phyloP scores from a whole-genome alignment of 208 protist genomes.

The Acanthamoeba culbertsoni region DNA sequence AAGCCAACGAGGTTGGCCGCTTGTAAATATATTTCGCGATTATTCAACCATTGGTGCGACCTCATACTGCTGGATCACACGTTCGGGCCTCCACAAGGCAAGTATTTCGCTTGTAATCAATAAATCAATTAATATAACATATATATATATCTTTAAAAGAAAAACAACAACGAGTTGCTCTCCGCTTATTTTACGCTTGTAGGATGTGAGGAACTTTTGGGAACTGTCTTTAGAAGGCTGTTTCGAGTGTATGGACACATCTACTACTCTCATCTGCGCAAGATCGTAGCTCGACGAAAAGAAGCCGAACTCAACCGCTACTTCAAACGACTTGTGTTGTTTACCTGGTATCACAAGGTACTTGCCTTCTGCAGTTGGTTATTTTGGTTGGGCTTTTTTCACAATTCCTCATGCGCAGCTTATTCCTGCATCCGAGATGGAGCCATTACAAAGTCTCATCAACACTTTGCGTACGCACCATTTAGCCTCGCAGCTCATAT shows the following conservation, averaged over 20 bases:
- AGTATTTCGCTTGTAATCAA: too few relatives aligned
- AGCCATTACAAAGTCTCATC: conserved; percentile 78
- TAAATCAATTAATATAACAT: too few relatives aligned
- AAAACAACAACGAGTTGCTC: background rate
- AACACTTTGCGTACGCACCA: background rate
- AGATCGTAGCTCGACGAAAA: background rate
- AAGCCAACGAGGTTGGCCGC: conserved; percentile 13
- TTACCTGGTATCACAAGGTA: conserved; percentile 71
- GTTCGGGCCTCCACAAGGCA: conserved; percentile 55
- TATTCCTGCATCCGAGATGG: conserved; percentile 72
- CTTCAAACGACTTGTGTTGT: conserved; percentile 81
- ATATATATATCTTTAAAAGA: background rate
- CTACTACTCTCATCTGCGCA: conserved; percentile 46
- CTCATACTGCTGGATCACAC: conserved; percentile 59
- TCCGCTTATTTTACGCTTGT: background rate
- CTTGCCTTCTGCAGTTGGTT: background rate
- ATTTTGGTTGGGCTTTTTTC: conserved; percentile 62
- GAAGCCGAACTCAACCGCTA: conserved; percentile 10
- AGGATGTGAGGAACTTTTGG: conserved; percentile 27
- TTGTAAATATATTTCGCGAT: background rate
- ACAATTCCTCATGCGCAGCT: background rate
- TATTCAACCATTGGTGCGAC: conserved; percentile 51
- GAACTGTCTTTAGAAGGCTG: background rate
- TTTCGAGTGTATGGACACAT: conserved; percentile 46
- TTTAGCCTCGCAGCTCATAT: background rate